Base-by-base conservation (phyloP, 2,329 filamentous ascomycete species). In the Ascochyta rabiei region DNA sequence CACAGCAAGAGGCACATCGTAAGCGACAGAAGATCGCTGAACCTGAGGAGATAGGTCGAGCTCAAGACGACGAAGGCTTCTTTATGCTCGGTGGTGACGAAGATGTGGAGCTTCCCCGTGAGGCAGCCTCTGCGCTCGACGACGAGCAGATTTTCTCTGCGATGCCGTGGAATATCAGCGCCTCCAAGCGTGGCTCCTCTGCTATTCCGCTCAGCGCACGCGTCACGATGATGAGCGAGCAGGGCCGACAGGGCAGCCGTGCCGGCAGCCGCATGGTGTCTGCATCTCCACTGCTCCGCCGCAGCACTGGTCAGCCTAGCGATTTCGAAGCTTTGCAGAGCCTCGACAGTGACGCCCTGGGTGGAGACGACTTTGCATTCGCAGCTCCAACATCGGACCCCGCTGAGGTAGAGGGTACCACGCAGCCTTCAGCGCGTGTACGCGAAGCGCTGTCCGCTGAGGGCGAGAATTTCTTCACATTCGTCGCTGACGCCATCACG, bases 121-220 rank as follows among this genome's bases (percentile, higher is more conserved):
- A 90, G 37, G 88, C 84, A 1, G 83, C 80, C 0, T 81, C 84
- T 0, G 83, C 84, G 7, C 81, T 95, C 48, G 84, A 85, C 4
- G 89, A 96, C 54, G 84, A 87, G 48, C 83, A 87, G 42, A 82
- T 84, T 24, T 84, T 84, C 21, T 84, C 82, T 4, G 76, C 82
- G n/a, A 86, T 89, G 81, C 87, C 87, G 10, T 90, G 87, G 87
- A 89, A 89, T 60, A 76, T 82, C 39, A 84, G 80, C 7, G 80
- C 82, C 3, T 85, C 84, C 2, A 67, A 81, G 4, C 78, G 81
- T 47, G 81, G 81, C 47, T 86, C 84, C 34, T 78, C 73, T 24
- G 73, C 64, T 18, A 63, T 73, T 38, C 70, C 74, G 45, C 73
- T 72, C 18, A 78, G 76, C 47, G 73, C 69, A 28, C 79, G 76